These are phyloP conservation scores for Didymella arachidicola DNA, from an alignment of 2,329 filamentous ascomycete genomes.

Conservation along the genomic window DNA sequence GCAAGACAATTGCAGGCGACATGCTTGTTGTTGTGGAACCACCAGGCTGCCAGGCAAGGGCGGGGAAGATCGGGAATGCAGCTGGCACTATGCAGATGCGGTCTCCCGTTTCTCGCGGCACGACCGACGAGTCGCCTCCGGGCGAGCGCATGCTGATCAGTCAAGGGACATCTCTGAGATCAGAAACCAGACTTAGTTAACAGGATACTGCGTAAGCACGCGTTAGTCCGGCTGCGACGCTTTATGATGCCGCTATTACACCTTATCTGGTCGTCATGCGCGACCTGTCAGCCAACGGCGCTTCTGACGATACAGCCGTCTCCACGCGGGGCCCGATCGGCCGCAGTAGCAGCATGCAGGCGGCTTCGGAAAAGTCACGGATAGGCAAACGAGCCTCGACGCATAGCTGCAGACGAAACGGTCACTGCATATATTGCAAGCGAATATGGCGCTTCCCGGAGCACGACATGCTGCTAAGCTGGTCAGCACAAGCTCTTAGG, in stretches of 20 bases:
- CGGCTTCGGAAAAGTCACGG: constrained; percentile 32
- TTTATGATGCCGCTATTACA: constrained; percentile 1
- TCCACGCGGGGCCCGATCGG: constrained; percentile 33
- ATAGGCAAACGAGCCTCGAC: constrained; percentile 26
- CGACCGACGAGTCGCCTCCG: constrained; percentile 14
- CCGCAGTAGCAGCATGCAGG: constrained; percentile 40
- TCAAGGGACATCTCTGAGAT: constrained; percentile 2
- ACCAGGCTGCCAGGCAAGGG: constrained; percentile 17
- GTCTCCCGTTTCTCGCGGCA: constrained; percentile 19
- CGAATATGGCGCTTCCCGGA: constrained; percentile 26
- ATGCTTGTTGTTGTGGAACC: constrained; percentile 11
- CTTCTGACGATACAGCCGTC: constrained; percentile 8
- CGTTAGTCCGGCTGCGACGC: constrained; percentile 24
- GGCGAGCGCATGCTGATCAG: constrained; percentile 15
- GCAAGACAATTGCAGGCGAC: background rate
- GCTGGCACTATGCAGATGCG: constrained; percentile 20
- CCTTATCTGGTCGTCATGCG: constrained; percentile 25
- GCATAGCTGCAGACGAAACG: constrained; percentile 38
- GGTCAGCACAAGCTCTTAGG: constrained; percentile 33
- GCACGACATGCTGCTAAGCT: constrained; percentile 33
- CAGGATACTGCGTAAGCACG: constrained; percentile 1
- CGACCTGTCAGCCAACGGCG: constrained; percentile 33
- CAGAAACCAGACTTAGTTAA: background rate
- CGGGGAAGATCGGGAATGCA: constrained; percentile 23
- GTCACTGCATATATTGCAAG: constrained; percentile 37